Evolutionary conservation across 768 basidiomycete genomes (phyloP).

Genomic region (Sarcodon aspratus): DNA sequence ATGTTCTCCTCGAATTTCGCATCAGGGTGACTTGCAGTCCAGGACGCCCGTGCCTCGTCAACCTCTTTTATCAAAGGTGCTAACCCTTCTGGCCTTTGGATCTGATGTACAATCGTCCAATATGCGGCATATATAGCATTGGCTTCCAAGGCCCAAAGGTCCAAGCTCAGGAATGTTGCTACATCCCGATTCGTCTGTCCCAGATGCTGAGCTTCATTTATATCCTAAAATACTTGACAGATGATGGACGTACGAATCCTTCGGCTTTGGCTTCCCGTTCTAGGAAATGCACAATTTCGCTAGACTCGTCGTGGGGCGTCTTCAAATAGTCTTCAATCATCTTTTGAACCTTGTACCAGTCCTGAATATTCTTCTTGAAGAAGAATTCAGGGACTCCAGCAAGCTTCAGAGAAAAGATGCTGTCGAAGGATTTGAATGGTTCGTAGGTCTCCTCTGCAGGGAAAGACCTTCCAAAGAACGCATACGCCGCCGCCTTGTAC

Average conservation of each 20-base stretch:
- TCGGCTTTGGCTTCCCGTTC: neutral
- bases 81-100: neutral
- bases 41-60: neutral
- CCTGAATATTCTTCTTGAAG: neutral
- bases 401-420: slow-evolving; percentile 7
- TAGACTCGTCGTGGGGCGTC: too few relatives aligned
- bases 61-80: neutral
- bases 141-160: neutral
- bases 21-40: neutral
- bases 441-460: slow-evolving; percentile 1
- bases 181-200: too few relatives aligned
- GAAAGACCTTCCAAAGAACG: neutral
- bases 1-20: neutral
- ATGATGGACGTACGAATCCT: neutral
- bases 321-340: too few relatives aligned
- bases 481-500: slow-evolving; percentile 6
- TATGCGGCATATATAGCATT: neutral
- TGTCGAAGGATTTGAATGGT: slow-evolving; percentile 11
- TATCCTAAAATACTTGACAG: neutral
- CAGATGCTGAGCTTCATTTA: too few relatives aligned
- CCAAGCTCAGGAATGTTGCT: neutral
- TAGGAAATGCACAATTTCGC: neutral
- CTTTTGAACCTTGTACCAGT: neutral
- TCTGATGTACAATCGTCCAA: neutral
- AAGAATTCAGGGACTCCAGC: neutral